Evolutionary conservation across 805 yeast genomes (phyloP).

Genomic region (Candida sithepensis): DNA sequence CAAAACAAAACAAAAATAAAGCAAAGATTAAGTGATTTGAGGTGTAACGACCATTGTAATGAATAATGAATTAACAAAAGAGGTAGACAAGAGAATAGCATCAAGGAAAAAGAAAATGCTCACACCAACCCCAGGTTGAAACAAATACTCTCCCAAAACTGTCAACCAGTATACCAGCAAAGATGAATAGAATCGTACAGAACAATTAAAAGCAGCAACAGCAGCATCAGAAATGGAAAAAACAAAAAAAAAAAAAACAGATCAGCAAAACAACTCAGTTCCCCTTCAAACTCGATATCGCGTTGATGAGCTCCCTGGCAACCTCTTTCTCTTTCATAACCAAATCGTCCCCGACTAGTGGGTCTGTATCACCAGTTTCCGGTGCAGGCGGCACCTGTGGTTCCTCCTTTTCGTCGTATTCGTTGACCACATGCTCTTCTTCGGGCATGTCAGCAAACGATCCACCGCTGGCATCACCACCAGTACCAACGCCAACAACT

Average conservation of each 20-base stretch:
- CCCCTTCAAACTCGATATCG: conserved; percentile 17
- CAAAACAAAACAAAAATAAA: not conserved
- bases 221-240: not conserved
- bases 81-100: too few species aligned
- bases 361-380: not conserved
- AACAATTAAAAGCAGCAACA: too few species aligned
- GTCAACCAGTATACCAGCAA: too few species aligned
- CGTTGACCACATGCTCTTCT: not conserved
- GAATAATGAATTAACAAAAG: not conserved
- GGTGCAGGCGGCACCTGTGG: not conserved
- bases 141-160: too few species aligned
- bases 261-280: conserved; percentile 1
- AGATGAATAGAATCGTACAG: too few species aligned
- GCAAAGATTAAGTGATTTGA: not conserved
- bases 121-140: too few species aligned
- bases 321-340: conserved; percentile 24
- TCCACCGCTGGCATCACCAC: not conserved
- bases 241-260: not conserved
- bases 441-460: not conserved
- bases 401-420: not conserved
- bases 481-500: not conserved
- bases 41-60: too few species aligned
- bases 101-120: too few species aligned
- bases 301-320: conserved; percentile 24
- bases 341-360: conserved; percentile 3